Evolutionary conservation across 2,329 filamentous ascomycete species (phyloP).

Genomic region (Aspergillus uvarum): DNA sequence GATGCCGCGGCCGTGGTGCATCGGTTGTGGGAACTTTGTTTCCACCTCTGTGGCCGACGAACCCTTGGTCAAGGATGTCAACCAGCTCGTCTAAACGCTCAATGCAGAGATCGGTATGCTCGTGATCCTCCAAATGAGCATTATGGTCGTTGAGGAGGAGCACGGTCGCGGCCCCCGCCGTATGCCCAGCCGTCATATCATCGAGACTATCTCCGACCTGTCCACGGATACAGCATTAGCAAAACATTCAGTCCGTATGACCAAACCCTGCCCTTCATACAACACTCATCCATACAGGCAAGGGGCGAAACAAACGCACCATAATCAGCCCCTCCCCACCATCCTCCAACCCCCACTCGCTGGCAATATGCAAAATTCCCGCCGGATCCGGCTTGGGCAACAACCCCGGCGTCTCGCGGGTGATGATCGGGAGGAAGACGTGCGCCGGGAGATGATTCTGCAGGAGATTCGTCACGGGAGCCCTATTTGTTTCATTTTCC

Average conservation of each 20-base stretch:
- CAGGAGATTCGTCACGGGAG: constrained; percentile 51
- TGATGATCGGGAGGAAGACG: constrained; percentile 75
- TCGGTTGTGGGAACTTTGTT: constrained; percentile 18
- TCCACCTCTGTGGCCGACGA: constrained; percentile 51
- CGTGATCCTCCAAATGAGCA: constrained; percentile 64
- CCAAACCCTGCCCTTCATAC: too few species aligned
- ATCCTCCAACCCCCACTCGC: constrained; percentile 65
- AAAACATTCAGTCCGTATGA: neutral
- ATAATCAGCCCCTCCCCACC: constrained; percentile 43
- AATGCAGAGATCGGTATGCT: constrained; percentile 75
- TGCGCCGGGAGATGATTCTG: constrained; percentile 68
- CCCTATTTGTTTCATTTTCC: constrained; percentile 22
- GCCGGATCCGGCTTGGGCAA: constrained; percentile 82
- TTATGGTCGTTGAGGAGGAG: constrained; percentile 84
- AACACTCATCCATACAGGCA: neutral
- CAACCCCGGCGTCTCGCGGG: constrained; percentile 68
- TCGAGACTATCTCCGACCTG: constrained; percentile 75
- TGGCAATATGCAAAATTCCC: constrained; percentile 82
- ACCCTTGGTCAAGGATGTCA: constrained; percentile 71
- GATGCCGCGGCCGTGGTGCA: constrained; percentile 2
- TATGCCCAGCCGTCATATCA: constrained; percentile 84
- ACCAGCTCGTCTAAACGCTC: constrained; percentile 72
- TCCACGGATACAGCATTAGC: constrained; percentile 4
- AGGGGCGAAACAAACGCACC: constrained; percentile 23
- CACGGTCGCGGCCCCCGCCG: constrained; percentile 87